Base-by-base conservation (phyloP, 805 yeast species). In the Candida nemodendra region DNA sequence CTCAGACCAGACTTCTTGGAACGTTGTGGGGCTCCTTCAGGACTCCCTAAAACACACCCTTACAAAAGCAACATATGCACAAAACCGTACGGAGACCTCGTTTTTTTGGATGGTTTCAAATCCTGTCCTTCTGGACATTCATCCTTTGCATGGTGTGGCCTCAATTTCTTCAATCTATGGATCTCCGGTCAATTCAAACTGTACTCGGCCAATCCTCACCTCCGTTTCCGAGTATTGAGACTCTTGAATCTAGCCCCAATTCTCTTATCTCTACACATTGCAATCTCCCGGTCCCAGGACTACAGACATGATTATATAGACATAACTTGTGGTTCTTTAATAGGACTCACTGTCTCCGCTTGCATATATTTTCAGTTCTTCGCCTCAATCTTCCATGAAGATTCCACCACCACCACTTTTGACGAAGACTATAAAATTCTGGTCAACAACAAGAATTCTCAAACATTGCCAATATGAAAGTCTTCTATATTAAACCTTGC, bases 261-360 rank as follows among this genome's bases (percentile, higher is more conserved):
- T 0, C 53, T 85, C 11, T 70, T 84, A 9, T 95, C 96, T 2
- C 51, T 74, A 1, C 68, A 78, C 38, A 81, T 90, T 48, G 95
- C 95, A 0, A 61, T 84, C 32, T 76, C 90, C 35, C 72, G 98
- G 48, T 84, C 95, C 1, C 81, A 83, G 50, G 98, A 91, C 63
- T 90, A 89, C 61, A 74, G 95, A 59, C 98, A 93, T 56, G 96
- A 89, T 61, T 86, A 82, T 55, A 66, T 81, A 14, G 98, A 93
- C 60, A 81, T 91, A 4, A 48, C 83, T 0, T 52, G 78, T 11
- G 99, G 98, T 3, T 68, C 83, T 19, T 15, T 66, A 1, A 53
- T 90, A 3, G 98, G 97, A 1, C 49, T 65, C 11, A 27, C 59
- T 2, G 62, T 77, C 18, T 87, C 88, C 1, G 32, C 37, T 21